A percentile compares a stretch with the other conserved stretches of the same genome.
These are phyloP conservation scores for Naganishia sp. DNA, from an alignment of 1,284 basidiomycete genomes.

Conservation along the genomic window DNA sequence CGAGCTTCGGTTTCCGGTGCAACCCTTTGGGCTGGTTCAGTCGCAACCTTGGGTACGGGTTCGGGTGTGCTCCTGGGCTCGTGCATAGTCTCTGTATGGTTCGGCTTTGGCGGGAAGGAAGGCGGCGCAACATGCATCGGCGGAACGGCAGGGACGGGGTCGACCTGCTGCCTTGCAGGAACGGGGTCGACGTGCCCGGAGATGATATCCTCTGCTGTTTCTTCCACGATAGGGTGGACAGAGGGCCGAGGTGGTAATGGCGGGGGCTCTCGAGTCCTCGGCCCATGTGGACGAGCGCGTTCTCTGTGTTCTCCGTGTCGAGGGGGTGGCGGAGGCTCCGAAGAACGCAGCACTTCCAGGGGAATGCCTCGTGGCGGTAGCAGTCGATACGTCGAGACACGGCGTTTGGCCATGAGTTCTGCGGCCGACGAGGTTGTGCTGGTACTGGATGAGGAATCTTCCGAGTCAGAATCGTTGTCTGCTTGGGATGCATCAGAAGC, in stretches of 20 bases:
- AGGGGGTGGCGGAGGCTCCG: constrained; percentile 57
- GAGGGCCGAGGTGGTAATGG: constrained; percentile 41
- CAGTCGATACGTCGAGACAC: constrained; percentile 32
- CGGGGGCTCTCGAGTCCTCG: constrained; percentile 43
- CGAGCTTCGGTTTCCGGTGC: neutral
- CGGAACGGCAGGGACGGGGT: neutral
- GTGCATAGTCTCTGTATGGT: neutral
- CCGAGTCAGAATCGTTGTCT: constrained; percentile 13
- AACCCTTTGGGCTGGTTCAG: too few relatives aligned
- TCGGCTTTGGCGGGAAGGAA: constrained; percentile 2
- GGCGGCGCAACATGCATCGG: constrained; percentile 4
- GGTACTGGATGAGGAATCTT: constrained; percentile 7
- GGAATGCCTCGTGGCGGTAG: constrained; percentile 34
- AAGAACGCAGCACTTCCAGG: constrained; percentile 23
- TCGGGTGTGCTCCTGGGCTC: neutral
- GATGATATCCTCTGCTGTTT: constrained; percentile 11
- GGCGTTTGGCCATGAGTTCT: constrained; percentile 30
- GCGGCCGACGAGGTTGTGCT: constrained; percentile 19
- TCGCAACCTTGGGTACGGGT: neutral
- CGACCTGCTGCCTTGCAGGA: neutral
- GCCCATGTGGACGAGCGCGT: constrained; percentile 42
- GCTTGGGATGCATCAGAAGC: constrained; percentile 6
- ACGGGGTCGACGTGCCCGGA: neutral
- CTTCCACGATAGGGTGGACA: constrained; percentile 4
- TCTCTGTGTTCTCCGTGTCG: constrained; percentile 51